These are phyloP conservation scores for Colletotrichum horii DNA, from an alignment of 2,329 filamentous ascomycete species.

Conservation along the genomic window DNA sequence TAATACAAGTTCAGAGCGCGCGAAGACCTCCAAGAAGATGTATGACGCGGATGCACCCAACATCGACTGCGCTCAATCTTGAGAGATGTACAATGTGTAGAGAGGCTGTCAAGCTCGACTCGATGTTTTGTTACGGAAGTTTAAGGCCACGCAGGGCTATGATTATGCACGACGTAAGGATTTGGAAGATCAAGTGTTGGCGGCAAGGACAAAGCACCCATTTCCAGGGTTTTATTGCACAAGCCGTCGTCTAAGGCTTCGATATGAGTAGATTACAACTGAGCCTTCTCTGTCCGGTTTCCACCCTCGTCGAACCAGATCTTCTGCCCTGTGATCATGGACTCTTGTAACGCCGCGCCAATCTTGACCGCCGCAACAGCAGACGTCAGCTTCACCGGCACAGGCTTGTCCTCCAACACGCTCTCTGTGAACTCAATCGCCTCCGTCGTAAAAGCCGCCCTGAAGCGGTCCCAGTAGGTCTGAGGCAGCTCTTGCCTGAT, in stretches of 20 bases:
- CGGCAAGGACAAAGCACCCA: background rate
- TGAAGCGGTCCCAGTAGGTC: conserved; percentile 68
- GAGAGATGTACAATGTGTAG: background rate
- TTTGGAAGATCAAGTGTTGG: background rate
- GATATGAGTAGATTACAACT: background rate
- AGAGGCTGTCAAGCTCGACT: background rate
- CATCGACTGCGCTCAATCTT: background rate
- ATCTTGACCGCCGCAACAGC: conserved; percentile 66
- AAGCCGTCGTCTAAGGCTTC: background rate
- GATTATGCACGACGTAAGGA: background rate
- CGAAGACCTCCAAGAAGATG: background rate
- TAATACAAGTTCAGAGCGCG: background rate
- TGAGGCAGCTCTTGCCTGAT: conserved; percentile 64
- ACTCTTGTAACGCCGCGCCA: conserved; percentile 64
- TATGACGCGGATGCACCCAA: background rate
- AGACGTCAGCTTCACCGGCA: conserved; percentile 61
- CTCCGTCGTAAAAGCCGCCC: conserved; percentile 67
- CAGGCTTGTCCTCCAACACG: conserved; percentile 58
- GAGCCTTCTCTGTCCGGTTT: conserved; percentile 1
- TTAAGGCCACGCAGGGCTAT: background rate
- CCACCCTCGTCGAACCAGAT: conserved; percentile 60
- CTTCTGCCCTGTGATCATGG: conserved; percentile 58
- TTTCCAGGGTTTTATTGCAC: background rate
- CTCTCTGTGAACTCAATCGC: conserved; percentile 66
- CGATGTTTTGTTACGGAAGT: background rate